phyloP scores from a whole-genome alignment of 495 filamentous ascomycete species.

The Collariella sp. region DNA sequence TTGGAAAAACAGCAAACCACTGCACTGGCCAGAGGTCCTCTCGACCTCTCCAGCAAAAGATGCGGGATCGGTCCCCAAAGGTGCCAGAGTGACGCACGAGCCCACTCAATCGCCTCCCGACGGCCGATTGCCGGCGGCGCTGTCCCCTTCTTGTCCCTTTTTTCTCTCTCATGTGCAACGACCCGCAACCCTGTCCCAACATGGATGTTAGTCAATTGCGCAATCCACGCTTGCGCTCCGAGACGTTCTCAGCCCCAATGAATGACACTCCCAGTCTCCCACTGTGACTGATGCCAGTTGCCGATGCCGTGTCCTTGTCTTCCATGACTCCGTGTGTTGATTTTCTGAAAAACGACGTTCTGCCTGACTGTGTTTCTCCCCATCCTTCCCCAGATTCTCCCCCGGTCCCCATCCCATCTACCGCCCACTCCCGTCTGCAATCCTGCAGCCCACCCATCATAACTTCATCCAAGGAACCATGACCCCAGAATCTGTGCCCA shows the following conservation, averaged over 20 bases:
- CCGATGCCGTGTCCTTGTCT: background rate
- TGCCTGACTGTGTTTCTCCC: background rate
- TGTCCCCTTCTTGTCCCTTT: no score
- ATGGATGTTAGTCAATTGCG: constrained; percentile 20
- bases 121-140: constrained; percentile 28
- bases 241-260: constrained; percentile 1
- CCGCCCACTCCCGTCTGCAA: background rate
- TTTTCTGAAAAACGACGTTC: background rate
- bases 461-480: background rate
- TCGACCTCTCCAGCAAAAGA: background rate
- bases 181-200: background rate
- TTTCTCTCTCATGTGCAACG: background rate
- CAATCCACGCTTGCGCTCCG: constrained; percentile 27
- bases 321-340: background rate
- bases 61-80: constrained; percentile 1
- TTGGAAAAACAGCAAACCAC: no score
- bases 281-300: background rate
- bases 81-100: background rate
- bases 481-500: constrained; percentile 10
- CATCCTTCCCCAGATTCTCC: background rate
- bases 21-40: background rate
- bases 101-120: constrained; percentile 6
- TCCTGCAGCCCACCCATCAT: background rate
- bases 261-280: background rate
- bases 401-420: background rate